Evolutionary conservation across 257 asterid species (phyloP), one percentile per base, ranked within the genome.

Genomic region (Nicotiana paniculata): DNA sequence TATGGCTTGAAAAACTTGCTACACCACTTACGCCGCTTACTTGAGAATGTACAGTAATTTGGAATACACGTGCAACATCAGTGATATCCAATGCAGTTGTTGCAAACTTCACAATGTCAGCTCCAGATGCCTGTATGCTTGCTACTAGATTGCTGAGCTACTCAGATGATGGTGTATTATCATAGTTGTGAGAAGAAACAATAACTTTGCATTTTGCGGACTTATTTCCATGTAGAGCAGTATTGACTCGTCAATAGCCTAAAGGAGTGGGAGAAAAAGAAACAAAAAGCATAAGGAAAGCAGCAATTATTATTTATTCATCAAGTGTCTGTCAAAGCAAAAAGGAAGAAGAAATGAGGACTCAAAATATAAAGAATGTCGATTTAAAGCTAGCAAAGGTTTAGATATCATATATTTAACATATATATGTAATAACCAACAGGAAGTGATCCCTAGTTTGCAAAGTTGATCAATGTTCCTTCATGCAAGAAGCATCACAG

Each of bases 41-140:
- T 89, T 96, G 99, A 64, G 90, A 93, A 90, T 96, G 99, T 67
- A 94, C 97, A 12, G 93, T 90, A 79, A 96, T 92, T 87, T 94
- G 93, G 77, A 96, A 90, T 81, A 96, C 93, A 81, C 98, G 94
- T 9, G 98, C 98, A 16, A 91, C 97, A 70, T 96, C 98, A 0
- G 96, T 92, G 89, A 96, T 88, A 87, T 94, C 97, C 81, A 77
- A 69, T 72, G 98, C 98, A 46, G 98, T 94, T 62, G 99, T 96
- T 68, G 99, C 98, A 80, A 96, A 88, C 88, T 96, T 94, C 82
- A 96, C 96, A 9, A 96, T 91, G 92, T 96, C 99, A 21, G 99
- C 99, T 59, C 99, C 99, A 63, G 93, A 88, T 82, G 95, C 98
- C 89, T 94, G 99, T 87, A 96, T 96, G 81, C 91, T 89, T 68